These are phyloP conservation scores for Parathielavia hyrcaniae DNA, from an alignment of 495 filamentous ascomycete species.

Conservation along the genomic window DNA sequence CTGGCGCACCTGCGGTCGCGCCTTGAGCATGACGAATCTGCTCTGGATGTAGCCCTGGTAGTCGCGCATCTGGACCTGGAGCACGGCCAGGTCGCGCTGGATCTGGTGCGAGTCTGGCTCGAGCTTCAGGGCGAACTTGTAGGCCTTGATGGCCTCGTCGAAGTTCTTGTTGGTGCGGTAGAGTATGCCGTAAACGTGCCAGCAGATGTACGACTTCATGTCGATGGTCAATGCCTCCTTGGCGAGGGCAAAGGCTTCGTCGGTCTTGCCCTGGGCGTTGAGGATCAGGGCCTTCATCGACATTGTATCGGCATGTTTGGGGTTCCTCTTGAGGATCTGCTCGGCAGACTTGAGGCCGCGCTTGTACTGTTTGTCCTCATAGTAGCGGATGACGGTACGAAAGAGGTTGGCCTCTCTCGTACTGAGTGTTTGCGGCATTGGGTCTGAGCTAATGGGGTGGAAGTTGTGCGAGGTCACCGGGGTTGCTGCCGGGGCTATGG, in stretches of 20 bases:
- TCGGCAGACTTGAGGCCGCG: conserved; percentile 91
- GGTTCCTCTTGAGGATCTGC: conserved; percentile 87
- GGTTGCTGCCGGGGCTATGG: neutral
- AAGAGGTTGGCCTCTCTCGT: conserved; percentile 92
- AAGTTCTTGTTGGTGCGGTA: conserved; percentile 93
- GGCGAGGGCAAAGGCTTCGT: conserved; percentile 88
- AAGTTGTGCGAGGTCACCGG: neutral
- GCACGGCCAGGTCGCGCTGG: conserved; percentile 82
- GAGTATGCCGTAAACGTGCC: conserved; percentile 97
- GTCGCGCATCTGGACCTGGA: conserved; percentile 96
- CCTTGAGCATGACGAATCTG: conserved; percentile 74
- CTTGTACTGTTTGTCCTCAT: conserved; percentile 98
- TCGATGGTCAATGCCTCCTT: conserved; percentile 87
- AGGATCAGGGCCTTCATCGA: conserved; percentile 98
- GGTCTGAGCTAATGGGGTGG: conserved; percentile 14
- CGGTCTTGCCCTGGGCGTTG: conserved; percentile 79
- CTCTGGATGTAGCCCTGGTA: conserved; percentile 89
- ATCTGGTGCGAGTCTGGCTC: conserved; percentile 93
- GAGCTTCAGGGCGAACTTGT: conserved; percentile 85
- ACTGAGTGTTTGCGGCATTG: conserved; percentile 75
- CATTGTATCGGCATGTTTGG: conserved; percentile 95
- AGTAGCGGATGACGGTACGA: conserved; percentile 85
- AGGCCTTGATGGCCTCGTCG: conserved; percentile 97
- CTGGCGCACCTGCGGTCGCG: conserved; percentile 67
- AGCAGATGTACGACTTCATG: conserved; percentile 98